These are phyloP conservation scores for Lichenothelia convexa DNA, from an alignment of 495 filamentous ascomycete genomes.

Conservation along the genomic window DNA sequence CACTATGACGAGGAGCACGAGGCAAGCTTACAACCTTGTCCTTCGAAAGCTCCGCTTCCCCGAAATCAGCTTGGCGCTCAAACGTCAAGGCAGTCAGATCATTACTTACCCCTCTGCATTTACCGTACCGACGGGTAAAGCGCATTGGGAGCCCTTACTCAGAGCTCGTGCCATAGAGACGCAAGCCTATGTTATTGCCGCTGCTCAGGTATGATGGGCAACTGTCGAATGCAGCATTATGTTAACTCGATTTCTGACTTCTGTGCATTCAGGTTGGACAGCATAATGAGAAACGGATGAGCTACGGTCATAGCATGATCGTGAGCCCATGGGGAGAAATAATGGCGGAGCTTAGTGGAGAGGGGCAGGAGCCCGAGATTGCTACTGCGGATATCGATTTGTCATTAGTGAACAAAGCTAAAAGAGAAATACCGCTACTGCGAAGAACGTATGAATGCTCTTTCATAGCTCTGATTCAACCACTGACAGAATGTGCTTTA, in stretches of 20 bases:
- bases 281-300: conserved; percentile 63
- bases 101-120: conserved; percentile 84
- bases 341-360: conserved; percentile 39
- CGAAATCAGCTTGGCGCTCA: conserved; percentile 50
- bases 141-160: conserved; percentile 70
- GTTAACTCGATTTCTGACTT: too few relatives aligned
- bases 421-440: conserved; percentile 25
- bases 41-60: conserved; percentile 52
- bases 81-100: conserved; percentile 49
- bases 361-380: conserved; percentile 29
- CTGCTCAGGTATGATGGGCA: too few relatives aligned
- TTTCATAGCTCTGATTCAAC: background rate
- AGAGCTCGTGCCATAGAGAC: conserved; percentile 77
- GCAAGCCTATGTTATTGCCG: conserved; percentile 71
- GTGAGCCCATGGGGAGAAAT: conserved; percentile 78
- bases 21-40: background rate
- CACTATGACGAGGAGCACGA: too few relatives aligned
- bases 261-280: too few relatives aligned
- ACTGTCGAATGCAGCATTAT: too few relatives aligned
- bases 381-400: conserved; percentile 25
- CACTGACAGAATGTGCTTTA: background rate
- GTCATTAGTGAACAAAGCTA: conserved; percentile 18
- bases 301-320: conserved; percentile 81
- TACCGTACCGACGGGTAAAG: conserved; percentile 67
- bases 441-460: conserved; percentile 33